These are phyloP conservation scores for Picea abies DNA, from an alignment of 83 land plant species.

Conservation along the genomic window DNA sequence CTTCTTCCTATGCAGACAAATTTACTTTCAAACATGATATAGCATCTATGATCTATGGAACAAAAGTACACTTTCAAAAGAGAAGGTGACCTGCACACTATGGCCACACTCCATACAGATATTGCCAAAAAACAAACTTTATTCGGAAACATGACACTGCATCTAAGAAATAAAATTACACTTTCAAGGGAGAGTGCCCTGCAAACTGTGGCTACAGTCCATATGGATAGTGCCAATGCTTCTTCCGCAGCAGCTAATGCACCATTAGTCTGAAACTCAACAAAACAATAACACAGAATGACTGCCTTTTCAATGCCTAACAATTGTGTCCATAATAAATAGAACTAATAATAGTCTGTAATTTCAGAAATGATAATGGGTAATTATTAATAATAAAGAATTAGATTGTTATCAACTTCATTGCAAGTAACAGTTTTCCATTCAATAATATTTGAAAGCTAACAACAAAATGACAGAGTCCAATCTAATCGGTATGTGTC, in stretches of 20 bases:
- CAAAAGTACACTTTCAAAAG: too few species aligned
- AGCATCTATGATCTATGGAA: background rate
- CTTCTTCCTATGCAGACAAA: background rate
- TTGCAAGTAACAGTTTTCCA: background rate
- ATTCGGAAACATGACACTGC: too few species aligned
- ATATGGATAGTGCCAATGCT: constrained; percentile 78
- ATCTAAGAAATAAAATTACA: constrained; percentile 47
- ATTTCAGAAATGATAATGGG: background rate
- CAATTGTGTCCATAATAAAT: background rate
- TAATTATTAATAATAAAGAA: background rate
- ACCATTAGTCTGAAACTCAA: constrained; percentile 49
- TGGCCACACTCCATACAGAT: too few species aligned
- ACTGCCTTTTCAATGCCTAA: background rate
- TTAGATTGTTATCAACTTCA: background rate
- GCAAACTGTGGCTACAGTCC: constrained; percentile 95
- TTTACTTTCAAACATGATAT: background rate
- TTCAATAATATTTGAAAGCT: background rate
- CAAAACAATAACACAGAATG: background rate
- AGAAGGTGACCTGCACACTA: too few species aligned
- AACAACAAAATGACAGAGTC: background rate
- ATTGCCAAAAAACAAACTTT: too few species aligned
- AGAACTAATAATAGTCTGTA: background rate
- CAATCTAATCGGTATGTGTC: background rate
- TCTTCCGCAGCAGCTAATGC: constrained; percentile 88
- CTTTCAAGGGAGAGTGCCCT: constrained; percentile 86